Evolutionary conservation across 257 asterid genomes (phyloP), one percentile per base, ranked within the genome.

Genomic region (Petunia secreta): DNA sequence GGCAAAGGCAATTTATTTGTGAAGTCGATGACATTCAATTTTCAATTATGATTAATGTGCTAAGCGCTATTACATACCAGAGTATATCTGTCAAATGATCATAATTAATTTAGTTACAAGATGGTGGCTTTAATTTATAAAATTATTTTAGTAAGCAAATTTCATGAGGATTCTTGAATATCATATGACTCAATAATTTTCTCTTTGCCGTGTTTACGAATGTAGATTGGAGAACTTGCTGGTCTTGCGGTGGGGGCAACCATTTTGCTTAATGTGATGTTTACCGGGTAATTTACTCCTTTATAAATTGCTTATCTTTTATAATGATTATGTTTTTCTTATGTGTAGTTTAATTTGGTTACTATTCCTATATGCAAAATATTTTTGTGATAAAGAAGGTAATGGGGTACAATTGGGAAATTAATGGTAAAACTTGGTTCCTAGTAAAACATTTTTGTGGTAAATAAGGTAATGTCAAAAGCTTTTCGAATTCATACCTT

Each of bases 211-310:
- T 40, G 40, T n/a, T 55, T 77, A 68, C 40, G 2, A n/a, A 63
- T 86, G 82, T 82, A 94, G 98, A 94, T 94, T 53, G 98, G 98
- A 55, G 98, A 94, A 82, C 95, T 94, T 66, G 98, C 98, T 36
- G 98, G 98, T n/a, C 85, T 94, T 15, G 98, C 98, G 1, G 90
- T 94, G 85, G 98, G 98, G 83, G 89, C 98, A 75, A 92, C 97
- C 77, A 85, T 94, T 77, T 82, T 93, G 84, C 95, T 93, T 2
- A 94, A 94, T 84, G 98, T 93, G 5, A 92, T 94, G 97, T 85
- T 93, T 78, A 95, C 97, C 6, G 98, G 94, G 98, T 94, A 80
- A 15, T 89, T 25, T 84, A 54, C 43, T 36, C 4, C 36, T 40
- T 36, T 41, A 9, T 14, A 8, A 5, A 40, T 0, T 81, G 65